These are phyloP conservation scores for Venturiaceae sp. DNA, from an alignment of 2,329 filamentous ascomycete genomes.

Conservation along the genomic window DNA sequence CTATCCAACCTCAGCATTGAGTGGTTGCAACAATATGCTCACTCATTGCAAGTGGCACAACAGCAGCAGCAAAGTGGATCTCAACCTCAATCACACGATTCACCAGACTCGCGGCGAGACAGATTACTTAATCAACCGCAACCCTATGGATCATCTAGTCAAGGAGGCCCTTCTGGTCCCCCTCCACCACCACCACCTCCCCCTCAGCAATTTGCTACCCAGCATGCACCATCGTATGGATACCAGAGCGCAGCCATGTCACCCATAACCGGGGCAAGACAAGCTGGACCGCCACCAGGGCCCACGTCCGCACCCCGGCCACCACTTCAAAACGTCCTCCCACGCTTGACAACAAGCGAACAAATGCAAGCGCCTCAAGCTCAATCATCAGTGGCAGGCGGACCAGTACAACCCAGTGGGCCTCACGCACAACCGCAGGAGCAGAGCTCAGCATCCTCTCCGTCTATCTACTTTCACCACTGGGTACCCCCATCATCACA, in stretches of 20 bases:
- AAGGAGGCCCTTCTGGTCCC: background rate
- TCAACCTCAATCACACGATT: slow-evolving; percentile 14
- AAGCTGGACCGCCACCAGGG: slow-evolving; percentile 16
- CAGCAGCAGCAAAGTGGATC: slow-evolving; percentile 27
- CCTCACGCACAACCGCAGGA: slow-evolving; percentile 29
- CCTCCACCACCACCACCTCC: background rate
- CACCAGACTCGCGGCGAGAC: slow-evolving; percentile 30
- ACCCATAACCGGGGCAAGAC: slow-evolving; percentile 19
- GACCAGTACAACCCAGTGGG: slow-evolving; percentile 23
- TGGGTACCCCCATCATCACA: slow-evolving; percentile 74
- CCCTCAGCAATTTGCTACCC: background rate
- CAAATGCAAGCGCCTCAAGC: slow-evolving; percentile 32
- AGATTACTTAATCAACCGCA: slow-evolving; percentile 19
- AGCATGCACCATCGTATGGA: background rate
- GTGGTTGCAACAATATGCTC: slow-evolving; percentile 40
- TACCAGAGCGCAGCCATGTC: slow-evolving; percentile 18
- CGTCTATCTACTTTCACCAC: slow-evolving; percentile 82
- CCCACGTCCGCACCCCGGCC: slow-evolving; percentile 34
- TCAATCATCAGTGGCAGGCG: slow-evolving; percentile 31
- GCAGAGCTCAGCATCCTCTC: slow-evolving; percentile 55
- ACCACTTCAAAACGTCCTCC: slow-evolving; percentile 36
- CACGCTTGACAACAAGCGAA: slow-evolving; percentile 42
- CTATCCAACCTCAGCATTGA: slow-evolving; percentile 39
- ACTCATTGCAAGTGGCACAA: slow-evolving; percentile 33
- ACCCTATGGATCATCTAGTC: slow-evolving; percentile 22